Conservation (phyloP, 2,329 filamentous ascomycete genomes). For the Aspergillus versicolor region DNA sequence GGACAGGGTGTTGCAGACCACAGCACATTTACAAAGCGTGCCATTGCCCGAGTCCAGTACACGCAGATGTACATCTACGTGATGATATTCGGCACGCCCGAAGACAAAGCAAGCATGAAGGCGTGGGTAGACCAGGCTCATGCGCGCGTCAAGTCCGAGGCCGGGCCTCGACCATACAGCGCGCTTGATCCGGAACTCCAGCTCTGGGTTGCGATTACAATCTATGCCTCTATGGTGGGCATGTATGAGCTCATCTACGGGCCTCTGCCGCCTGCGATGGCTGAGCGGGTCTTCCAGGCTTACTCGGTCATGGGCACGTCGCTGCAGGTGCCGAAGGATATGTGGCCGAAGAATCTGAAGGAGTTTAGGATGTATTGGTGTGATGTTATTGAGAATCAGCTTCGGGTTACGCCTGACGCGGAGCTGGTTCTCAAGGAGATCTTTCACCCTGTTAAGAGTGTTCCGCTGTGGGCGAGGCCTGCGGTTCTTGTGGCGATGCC, state of each 20-base stretch:
- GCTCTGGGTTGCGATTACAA: conserved; percentile 8
- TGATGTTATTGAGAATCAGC: not conserved
- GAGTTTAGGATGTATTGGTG: not conserved
- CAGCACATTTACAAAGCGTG: conserved; percentile 3
- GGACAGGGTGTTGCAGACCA: conserved; percentile 7
- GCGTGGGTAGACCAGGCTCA: conserved; percentile 4
- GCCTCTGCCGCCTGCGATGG: not conserved
- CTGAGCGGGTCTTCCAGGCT: not conserved
- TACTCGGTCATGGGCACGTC: not conserved
- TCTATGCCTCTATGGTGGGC: not conserved
- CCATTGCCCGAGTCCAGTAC: not conserved
- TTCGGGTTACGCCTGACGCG: not conserved
- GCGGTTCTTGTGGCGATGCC: not conserved
- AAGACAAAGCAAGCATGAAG: not conserved
- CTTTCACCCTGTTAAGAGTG: not conserved
- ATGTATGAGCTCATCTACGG: conserved; percentile 6
- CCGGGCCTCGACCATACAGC: not conserved
- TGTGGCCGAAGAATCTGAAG: not conserved
- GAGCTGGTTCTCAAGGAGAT: not conserved
- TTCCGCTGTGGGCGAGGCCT: not conserved
- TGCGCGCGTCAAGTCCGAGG: not conserved
- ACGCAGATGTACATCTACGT: conserved; percentile 9
- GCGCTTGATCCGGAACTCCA: conserved; percentile 8
- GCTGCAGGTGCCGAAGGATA: not conserved
- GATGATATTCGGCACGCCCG: conserved; percentile 3